Evolutionary conservation across 2,329 filamentous ascomycete genomes (phyloP).

Genomic region (Geoglossum cookeanum): DNA sequence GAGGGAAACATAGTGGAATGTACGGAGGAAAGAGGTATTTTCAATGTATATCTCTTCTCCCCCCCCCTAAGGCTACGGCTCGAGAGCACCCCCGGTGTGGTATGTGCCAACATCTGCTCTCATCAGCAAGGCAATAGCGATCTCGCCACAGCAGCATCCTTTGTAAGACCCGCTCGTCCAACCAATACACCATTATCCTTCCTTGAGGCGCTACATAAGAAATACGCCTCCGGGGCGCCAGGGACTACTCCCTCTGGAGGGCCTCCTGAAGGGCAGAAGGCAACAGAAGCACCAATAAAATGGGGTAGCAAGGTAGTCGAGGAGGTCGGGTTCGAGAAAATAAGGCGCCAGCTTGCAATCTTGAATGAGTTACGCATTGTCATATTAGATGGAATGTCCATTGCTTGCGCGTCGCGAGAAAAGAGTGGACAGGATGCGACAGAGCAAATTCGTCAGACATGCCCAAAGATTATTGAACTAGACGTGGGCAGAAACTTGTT

Average conservation of each 20-base stretch:
- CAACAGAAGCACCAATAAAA: conserved; percentile 38
- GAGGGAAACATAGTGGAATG: conserved; percentile 81
- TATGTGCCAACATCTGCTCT: background rate
- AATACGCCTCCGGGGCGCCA: conserved; percentile 45
- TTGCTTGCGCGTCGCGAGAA: conserved; percentile 23
- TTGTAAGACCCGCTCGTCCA: conserved; percentile 59
- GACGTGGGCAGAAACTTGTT: conserved; percentile 77
- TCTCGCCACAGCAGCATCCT: conserved; percentile 58
- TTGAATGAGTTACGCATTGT: conserved; percentile 62
- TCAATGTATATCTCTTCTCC: conserved; percentile 35
- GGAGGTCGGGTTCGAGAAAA: conserved; percentile 91
- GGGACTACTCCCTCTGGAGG: conserved; percentile 11
- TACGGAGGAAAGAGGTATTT: conserved; percentile 70
- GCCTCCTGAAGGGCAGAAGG: background rate
- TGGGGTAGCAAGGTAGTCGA: conserved; percentile 70
- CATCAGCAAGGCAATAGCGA: conserved; percentile 38
- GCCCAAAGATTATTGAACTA: conserved; percentile 46
- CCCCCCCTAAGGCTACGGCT: conserved; percentile 4
- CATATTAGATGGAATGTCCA: conserved; percentile 57
- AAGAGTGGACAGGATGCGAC: conserved; percentile 16
- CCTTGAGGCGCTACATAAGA: conserved; percentile 58
- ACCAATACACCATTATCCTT: conserved; percentile 53
- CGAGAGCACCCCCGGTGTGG: conserved; percentile 3
- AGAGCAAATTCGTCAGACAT: conserved; percentile 33
- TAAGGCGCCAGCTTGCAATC: conserved; percentile 58